Evolutionary conservation across 768 basidiomycete genomes (phyloP).

Genomic region (Butyriboletus loyo): DNA sequence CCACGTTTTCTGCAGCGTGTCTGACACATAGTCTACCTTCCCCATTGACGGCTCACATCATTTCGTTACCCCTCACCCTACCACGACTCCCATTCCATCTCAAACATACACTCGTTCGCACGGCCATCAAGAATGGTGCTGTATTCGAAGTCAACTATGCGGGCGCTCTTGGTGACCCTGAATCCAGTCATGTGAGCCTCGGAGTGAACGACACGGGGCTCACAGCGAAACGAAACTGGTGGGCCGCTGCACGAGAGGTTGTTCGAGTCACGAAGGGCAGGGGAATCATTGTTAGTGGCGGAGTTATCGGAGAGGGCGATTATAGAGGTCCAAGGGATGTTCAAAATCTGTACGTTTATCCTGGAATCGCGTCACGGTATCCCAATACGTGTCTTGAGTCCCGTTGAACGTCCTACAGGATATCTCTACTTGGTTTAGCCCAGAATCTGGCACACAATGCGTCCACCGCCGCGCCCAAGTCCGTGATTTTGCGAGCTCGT

Average conservation of each 20-base stretch:
- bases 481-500: conserved; percentile 73
- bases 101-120: conserved; percentile 79
- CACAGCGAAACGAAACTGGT: conserved; percentile 74
- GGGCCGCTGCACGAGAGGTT: conserved; percentile 76
- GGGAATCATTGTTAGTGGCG: conserved; percentile 69
- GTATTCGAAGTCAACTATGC: conserved; percentile 81
- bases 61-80: conserved; percentile 72
- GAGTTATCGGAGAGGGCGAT: conserved; percentile 57
- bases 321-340: conserved; percentile 71
- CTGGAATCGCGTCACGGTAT: background rate
- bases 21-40: conserved; percentile 77
- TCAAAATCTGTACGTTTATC: conserved; percentile 61
- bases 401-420: conserved; percentile 37
- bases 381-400: background rate
- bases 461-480: conserved; percentile 58
- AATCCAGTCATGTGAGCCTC: conserved; percentile 41
- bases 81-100: conserved; percentile 78
- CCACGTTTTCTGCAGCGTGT: conserved; percentile 75
- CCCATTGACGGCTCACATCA: conserved; percentile 74
- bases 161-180: conserved; percentile 64
- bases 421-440: conserved; percentile 62
- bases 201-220: conserved; percentile 52
- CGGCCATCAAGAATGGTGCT: conserved; percentile 77
- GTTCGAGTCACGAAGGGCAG: conserved; percentile 79
- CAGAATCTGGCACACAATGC: conserved; percentile 68